Evolutionary conservation across 2,329 filamentous ascomycete species (phyloP).

Genomic region (Microsporum audouinii): DNA sequence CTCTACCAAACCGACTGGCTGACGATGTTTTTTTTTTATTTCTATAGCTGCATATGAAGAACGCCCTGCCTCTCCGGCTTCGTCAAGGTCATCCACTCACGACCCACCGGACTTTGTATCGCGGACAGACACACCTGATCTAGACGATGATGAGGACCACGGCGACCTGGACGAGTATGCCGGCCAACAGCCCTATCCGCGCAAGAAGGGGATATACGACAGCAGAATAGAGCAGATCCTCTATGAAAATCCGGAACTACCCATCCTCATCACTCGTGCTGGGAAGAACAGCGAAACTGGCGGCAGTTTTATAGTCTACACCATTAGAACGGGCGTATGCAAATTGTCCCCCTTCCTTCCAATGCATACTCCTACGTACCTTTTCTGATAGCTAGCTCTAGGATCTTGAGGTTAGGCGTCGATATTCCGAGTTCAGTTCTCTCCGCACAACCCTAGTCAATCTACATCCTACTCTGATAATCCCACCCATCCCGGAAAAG

Average conservation of each 20-base stretch:
- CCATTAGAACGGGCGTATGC: conserved; percentile 80
- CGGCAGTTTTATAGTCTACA: conserved; percentile 92
- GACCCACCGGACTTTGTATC: conserved; percentile 49
- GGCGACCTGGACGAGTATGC: conserved; percentile 32
- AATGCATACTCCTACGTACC: background rate
- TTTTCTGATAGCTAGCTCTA: conserved; percentile 29
- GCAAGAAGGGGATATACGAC: conserved; percentile 78
- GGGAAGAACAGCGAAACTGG: conserved; percentile 91
- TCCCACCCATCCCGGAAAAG: conserved; percentile 96
- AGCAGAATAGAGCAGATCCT: conserved; percentile 96
- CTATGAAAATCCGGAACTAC: conserved; percentile 82
- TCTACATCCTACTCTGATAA: conserved; percentile 86
- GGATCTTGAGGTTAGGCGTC: conserved; percentile 88
- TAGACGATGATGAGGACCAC: conserved; percentile 10
- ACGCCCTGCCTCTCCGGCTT: conserved; percentile 51
- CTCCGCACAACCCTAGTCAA: conserved; percentile 77
- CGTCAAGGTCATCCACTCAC: conserved; percentile 59
- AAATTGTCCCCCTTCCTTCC: conserved; percentile 5
- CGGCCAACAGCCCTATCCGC: conserved; percentile 37
- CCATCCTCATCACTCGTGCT: conserved; percentile 85
- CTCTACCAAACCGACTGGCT: background rate
- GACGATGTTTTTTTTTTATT: background rate
- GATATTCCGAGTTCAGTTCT: conserved; percentile 94
- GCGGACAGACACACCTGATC: conserved; percentile 43
- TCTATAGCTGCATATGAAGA: conserved; percentile 43